Conservation (phyloP, 495 filamentous ascomycete species). For the Sabuloglossum arenarium region DNA sequence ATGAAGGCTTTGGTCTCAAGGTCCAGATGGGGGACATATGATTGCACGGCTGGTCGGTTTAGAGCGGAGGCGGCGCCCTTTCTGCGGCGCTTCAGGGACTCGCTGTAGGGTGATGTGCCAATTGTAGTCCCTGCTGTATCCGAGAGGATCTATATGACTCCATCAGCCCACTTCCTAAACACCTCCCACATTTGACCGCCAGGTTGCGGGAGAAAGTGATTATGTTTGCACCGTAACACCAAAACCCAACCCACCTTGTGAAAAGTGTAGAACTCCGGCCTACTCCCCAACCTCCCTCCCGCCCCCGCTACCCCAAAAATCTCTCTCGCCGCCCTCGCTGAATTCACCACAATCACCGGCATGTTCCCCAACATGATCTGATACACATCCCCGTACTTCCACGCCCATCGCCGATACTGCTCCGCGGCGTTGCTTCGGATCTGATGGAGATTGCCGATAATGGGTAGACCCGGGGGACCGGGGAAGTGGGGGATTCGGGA, state of each 20-base stretch:
- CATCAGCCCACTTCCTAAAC: too few relatives aligned
- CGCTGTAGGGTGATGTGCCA: slow-evolving; percentile 55
- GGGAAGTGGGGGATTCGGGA: too few relatives aligned
- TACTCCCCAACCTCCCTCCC: too few relatives aligned
- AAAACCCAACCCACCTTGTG: not conserved
- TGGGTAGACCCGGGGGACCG: not conserved
- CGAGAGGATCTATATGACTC: too few relatives aligned
- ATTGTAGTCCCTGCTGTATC: slow-evolving; percentile 57
- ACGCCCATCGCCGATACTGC: not conserved
- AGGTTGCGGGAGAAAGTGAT: slow-evolving; percentile 47
- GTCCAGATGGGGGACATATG: slow-evolving; percentile 40
- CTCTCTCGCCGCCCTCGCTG: too few relatives aligned
- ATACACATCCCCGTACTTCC: not conserved
- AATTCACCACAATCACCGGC: too few relatives aligned
- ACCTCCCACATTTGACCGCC: too few relatives aligned
- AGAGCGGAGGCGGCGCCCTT: slow-evolving; percentile 52
- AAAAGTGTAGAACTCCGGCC: not conserved
- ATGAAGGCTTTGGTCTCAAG: not conserved
- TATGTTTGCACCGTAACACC: slow-evolving; percentile 14
- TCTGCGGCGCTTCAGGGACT: slow-evolving; percentile 45
- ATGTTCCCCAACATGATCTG: not conserved
- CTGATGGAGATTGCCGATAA: not conserved
- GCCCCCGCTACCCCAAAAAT: too few relatives aligned
- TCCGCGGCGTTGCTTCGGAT: not conserved
- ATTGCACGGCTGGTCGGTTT: slow-evolving; percentile 42